Base-by-base conservation (phyloP, 192 early-diverging fungal genomes). In the Coemansia sp. region DNA sequence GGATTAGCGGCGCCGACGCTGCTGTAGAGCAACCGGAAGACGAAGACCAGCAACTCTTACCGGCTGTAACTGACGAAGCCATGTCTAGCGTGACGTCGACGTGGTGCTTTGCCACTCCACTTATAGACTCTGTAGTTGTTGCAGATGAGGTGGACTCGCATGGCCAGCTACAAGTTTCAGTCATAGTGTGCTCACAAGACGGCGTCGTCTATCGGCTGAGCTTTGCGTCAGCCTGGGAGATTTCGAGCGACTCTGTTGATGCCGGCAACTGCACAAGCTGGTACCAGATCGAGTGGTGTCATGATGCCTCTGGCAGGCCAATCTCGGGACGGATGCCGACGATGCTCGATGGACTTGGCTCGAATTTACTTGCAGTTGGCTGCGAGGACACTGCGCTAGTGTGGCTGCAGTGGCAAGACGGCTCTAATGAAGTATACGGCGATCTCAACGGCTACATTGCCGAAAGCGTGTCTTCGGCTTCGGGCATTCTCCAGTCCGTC, bases 271-370 rank as follows among this genome's bases (percentile, higher is more conserved):
- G 69, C 42, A 63, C 65, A 14, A 68, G 65, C 55, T 81, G 69
- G 68, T 68, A 80, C 48, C 56, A 53, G 50, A 44, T 76, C 48
- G 63, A 70, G 52, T 70, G 73, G 68, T 66, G 68, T 32, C 29
- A 36, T 36, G 73, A 70, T 3, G 41, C 46, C 5, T 37, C 56
- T 21, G 21, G 58, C 8, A 43, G 34, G 40, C 11, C 36, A 7
- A 18, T 54, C 8, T 34, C 57, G 15, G 60, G 59, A 0, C 53
- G 40, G 8, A 43, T 21, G 12, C 73, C 73, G 14, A 29, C 58
- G 17, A 11, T 65, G 9, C 38, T 75, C 21, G 68, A 71, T 52
- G 78, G 68, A 8, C 15, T 70, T 19, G 60, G 53, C 3, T 33
- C 34, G 6, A 6, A 50, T 2, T 21, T 54, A 0, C 14, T 81